Base-by-base conservation (phyloP, 2,329 filamentous ascomycete genomes). In the Epichloe typhina region DNA sequence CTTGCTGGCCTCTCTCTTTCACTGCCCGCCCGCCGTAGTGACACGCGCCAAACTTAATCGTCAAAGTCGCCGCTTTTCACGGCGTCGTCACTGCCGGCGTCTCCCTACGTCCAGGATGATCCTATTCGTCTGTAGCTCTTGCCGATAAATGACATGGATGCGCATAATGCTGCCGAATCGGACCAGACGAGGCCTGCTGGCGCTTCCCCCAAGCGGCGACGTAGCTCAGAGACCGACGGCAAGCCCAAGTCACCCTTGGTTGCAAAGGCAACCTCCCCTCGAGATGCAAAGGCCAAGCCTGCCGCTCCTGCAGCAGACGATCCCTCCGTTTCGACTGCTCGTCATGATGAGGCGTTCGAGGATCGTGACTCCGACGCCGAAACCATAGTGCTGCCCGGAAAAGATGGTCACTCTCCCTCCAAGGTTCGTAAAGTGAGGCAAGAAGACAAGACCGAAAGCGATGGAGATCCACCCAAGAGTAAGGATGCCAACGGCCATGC, bases 331-430 rank as follows among this genome's bases (percentile, higher is more conserved):
- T 48, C 49, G 31, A 48, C 50, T 13, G 49, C 56, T 17, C 56
- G 52, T 48, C 60, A 66, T 19, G 61, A 66, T 48, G 71, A 76
- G 51, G 64, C 59, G 50, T 64, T 63, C 21, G 69, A 69, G 52
- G 81, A 82, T 53, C 80, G 75, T 60, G 80, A 83, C 58, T 86
- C 83, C 1, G 83, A 86, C 61, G 82, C 83, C 46, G 83, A 86
- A 67, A 86, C 83, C 13, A 83, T 86, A 54, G 82, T 86, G 37
- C 65, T 85, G 36, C 75, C 80, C 11, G 79, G 79, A 31, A 84
- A 83, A 61, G 77, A 83, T 61, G 79, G 78, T 39, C 70, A 79
- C 59, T 83, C 80, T 23, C 80, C 1, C 0, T 77, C 79, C 53
- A 83, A 83, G 64, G 71, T 72, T 52, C 75, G 79, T 53, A 83